Base-by-base conservation (phyloP, 495 filamentous ascomycete genomes). In the Bacidia gigantensis region DNA sequence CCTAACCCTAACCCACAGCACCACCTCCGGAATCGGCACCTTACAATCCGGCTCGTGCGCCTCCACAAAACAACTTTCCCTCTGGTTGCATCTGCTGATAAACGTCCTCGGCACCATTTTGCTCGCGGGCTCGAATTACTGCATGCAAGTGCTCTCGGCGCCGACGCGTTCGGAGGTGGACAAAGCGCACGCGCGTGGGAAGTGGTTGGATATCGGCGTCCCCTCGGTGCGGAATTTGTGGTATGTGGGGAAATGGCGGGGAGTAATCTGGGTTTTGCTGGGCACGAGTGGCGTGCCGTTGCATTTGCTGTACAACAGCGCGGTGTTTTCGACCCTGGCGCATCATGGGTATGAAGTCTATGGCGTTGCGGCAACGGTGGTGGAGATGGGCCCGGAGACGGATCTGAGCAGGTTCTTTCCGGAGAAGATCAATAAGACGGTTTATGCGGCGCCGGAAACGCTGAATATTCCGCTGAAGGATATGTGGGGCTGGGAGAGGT, bases 151-250 rank as follows among this genome's bases (percentile, higher is more conserved):
- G 20, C 67, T 78, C 14, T 66, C 65, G 51, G 76, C 73, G 40
- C 75, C 75, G 14, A 77, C 73, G 44, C 65, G 74, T 46, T 56
- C 61, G 41, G 75, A 79, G 58, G 59, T 79, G n/a, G 56, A 67
- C 39, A 58, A 57, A 23, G 75, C 75, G 11, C 76, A 78, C 54
- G 41, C 50, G 11, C 63, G 57, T 39, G 62, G 58, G 53, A 62
- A 46, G n/a, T 77, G 73, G 74, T 56, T 79, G 51, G 70, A 79
- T 60, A 76, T 77, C 39, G 75, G 75, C 11, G 59, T 75, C 26
- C 72, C 69, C 18, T 76, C 72, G 20, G 45, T 75, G 21, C 64
- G 71, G 11, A 78, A 78, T 58, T 60, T 78, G 1, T 29, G 46
- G 11, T 54, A 62, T 25, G 67, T 79, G 46, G 64, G 64, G 14